Conservation (phyloP, 2,329 filamentous ascomycete genomes). For the Aspergillus ustus region DNA sequence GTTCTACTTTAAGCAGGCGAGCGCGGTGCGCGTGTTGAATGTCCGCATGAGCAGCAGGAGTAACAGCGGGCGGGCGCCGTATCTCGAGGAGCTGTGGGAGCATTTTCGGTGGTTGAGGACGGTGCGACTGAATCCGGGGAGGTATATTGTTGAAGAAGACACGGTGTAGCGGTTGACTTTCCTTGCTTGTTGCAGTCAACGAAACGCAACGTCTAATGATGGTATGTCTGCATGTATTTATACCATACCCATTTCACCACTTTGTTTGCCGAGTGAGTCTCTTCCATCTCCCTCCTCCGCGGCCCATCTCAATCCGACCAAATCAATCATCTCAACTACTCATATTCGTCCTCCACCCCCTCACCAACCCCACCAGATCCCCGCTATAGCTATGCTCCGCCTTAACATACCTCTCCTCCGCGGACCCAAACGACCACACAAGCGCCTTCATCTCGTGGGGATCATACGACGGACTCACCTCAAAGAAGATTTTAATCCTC, state of each 20-base stretch:
- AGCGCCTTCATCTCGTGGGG: constrained; percentile 5
- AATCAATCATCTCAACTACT: too few relatives aligned
- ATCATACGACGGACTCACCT: not conserved
- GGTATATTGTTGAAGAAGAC: not conserved
- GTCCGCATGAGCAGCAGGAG: not conserved
- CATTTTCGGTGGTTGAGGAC: not conserved
- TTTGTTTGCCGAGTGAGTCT: too few relatives aligned
- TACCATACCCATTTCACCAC: too few relatives aligned
- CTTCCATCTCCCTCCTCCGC: too few relatives aligned
- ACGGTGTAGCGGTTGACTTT: too few relatives aligned
- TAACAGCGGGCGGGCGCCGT: not conserved
- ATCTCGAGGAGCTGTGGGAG: not conserved
- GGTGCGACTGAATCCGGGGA: not conserved
- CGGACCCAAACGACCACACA: constrained; percentile 2
- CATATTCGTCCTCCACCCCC: not conserved
- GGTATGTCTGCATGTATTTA: too few relatives aligned
- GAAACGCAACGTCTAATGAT: too few relatives aligned
- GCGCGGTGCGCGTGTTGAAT: not conserved
- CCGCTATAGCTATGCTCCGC: constrained; percentile 4
- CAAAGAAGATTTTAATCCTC: not conserved
- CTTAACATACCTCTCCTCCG: not conserved
- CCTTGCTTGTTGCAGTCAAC: too few relatives aligned
- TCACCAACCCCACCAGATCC: constrained; percentile 1
- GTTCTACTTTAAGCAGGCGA: constrained; percentile 2
- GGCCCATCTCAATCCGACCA: too few relatives aligned